Evolutionary conservation across 2,329 filamentous ascomycete species (phyloP), one percentile per base, ranked within the genome.

Genomic region (Aspergillus hortae): DNA sequence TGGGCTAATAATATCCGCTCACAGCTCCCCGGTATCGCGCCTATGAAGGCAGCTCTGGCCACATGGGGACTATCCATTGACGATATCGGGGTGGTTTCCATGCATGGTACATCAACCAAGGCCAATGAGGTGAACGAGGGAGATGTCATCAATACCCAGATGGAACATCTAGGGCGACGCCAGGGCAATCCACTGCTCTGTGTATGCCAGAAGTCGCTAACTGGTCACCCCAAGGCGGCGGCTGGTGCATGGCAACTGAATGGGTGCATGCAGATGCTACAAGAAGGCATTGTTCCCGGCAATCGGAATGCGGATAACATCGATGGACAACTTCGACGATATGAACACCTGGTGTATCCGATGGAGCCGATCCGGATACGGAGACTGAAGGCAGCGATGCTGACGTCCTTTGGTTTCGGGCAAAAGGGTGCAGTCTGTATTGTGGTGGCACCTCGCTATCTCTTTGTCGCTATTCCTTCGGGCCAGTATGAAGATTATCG

Each of bases 51-150:
- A 73, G 90, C 92, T 52, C 83, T 97, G 54, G 92, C 92, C 40
- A 96, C 92, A 7, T 97, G 92, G 94, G 91, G 91, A 66, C 85
- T 97, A 51, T 96, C 92, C 3, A 89, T 97, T 60, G 92, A 97
- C 67, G 94, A 97, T 66, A 84, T 97, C 23, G 87, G 81, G 61
- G 90, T 97, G 55, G 92, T 91, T 11, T 96, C 92, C 10, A 96
- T 96, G 88, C 92, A 97, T 78, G 92, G 92, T 63, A 97, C 92
- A 32, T 96, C 92, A 0, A 97, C 92, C 59, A 90, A 94, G 69
- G 92, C 92, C 61, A 97, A 97, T 73, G 92, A 97, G 79, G 96
- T 96, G 86, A 97, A 97, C 75, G 92, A 97, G 72, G 96, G 92
- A 12, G 90, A 90, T 41, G 92, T 96, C 66, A 87, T 97, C 63